A percentile compares a stretch with the other conserved stretches of the same genome.
Evolutionary conservation across 164 flowering plant genomes (phyloP).

Genomic region (Umbilicus rupestris): DNA sequence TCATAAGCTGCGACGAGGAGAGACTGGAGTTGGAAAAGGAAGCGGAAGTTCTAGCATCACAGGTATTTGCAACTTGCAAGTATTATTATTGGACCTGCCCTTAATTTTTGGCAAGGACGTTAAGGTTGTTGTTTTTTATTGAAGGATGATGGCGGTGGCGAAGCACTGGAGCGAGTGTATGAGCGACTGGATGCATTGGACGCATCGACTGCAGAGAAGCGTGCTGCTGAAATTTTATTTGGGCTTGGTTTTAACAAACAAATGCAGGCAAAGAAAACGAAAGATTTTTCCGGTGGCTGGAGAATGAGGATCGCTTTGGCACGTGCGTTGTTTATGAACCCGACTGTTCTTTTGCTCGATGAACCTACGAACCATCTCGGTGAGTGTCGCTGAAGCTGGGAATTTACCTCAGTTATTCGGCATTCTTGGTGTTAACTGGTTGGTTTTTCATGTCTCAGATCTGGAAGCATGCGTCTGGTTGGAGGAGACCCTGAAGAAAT

Average conservation of each 20-base stretch:
- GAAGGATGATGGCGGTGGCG: conserved; percentile 83
- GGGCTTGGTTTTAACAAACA: conserved; percentile 87
- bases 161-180: conserved; percentile 71
- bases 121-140: neutral
- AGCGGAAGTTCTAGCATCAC: conserved; percentile 62
- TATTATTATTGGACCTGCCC: conserved; percentile 24
- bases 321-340: conserved; percentile 80
- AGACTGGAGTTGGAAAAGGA: conserved; percentile 71
- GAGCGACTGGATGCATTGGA: conserved; percentile 87
- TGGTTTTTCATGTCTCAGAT: conserved; percentile 30
- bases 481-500: conserved; percentile 12
- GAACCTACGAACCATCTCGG: conserved; percentile 22
- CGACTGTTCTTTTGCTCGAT: conserved; percentile 56
- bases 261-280: conserved; percentile 80
- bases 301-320: conserved; percentile 96
- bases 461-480: conserved; percentile 13
- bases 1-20: conserved; percentile 85
- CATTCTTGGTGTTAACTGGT: neutral
- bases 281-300: conserved; percentile 97
- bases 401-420: no score
- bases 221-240: conserved; percentile 84
- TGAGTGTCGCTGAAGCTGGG: no score
- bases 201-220: conserved; percentile 88
- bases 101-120: neutral
- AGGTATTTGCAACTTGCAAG: conserved; percentile 31